These are phyloP conservation scores for Phyllosticta citriasiana DNA, from an alignment of 2,329 filamentous ascomycete genomes.

Conservation along the genomic window DNA sequence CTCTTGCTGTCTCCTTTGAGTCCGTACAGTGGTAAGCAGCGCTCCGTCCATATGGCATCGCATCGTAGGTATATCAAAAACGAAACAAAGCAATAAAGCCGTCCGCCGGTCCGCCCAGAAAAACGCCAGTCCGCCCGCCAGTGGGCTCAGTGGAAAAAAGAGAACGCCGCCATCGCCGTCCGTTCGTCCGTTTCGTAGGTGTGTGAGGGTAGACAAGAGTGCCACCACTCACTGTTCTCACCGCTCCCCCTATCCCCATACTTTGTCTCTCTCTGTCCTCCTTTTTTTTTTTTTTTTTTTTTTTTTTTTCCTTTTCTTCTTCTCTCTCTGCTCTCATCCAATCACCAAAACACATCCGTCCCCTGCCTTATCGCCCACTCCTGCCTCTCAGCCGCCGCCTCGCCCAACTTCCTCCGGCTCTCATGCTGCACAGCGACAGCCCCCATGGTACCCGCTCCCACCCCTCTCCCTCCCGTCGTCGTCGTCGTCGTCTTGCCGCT, in stretches of 20 bases:
- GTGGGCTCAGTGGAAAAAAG: neutral
- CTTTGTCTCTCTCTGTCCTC: too few relatives aligned
- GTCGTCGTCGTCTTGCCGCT: too few relatives aligned
- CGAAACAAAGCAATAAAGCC: neutral
- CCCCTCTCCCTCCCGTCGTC: too few relatives aligned
- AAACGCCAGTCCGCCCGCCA: neutral
- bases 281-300: neutral
- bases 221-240: neutral
- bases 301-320: too few relatives aligned
- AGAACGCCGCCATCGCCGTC: neutral
- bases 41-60: neutral
- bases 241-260: neutral
- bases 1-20: too few relatives aligned
- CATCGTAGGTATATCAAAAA: neutral
- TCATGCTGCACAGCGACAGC: neutral
- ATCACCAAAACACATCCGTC: neutral
- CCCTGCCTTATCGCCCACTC: neutral
- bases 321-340: too few relatives aligned
- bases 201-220: neutral
- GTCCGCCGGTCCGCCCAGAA: neutral
- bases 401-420: neutral
- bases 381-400: neutral
- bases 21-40: too few relatives aligned
- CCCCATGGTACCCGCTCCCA: neutral
- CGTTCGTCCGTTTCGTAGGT: neutral